Evolutionary conservation across 73 alveolate species (phyloP).

Genomic region (Paramecium sexaurelia): DNA sequence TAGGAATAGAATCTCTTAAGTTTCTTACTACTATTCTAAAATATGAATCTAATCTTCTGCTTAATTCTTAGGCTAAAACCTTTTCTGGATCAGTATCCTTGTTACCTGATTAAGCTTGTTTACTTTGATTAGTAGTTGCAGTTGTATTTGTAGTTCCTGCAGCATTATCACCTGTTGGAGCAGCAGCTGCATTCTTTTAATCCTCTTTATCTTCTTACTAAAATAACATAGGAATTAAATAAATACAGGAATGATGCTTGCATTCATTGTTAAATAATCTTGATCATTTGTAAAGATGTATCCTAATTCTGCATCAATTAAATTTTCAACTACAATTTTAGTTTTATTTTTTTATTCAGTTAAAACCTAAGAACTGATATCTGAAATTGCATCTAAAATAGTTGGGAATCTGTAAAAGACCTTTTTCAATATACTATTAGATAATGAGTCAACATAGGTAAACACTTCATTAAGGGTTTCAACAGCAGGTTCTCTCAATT

Average conservation of each 20-base stretch:
- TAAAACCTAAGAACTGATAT: constrained; percentile 57
- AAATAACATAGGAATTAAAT: not conserved
- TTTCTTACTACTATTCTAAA: constrained; percentile 90
- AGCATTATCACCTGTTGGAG: constrained; percentile 55
- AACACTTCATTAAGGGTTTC: constrained; percentile 77
- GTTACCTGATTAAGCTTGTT: constrained; percentile 53
- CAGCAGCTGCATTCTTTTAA: not conserved
- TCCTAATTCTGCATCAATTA: constrained; percentile 76
- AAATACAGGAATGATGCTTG: constrained; percentile 57
- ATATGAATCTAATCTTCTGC: constrained; percentile 91
- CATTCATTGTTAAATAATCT: constrained; percentile 68
- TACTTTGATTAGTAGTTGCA: not conserved
- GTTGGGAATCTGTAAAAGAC: constrained; percentile 84
- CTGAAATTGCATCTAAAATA: constrained; percentile 76
- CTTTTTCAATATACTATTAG: constrained; percentile 71
- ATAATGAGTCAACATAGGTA: constrained; percentile 72
- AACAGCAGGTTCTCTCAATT: constrained; percentile 83
- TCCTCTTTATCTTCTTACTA: constrained; percentile 61
- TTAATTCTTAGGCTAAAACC: constrained; percentile 85
- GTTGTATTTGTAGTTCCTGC: constrained; percentile 2
- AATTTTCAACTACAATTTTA: constrained; percentile 56
- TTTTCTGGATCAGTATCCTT: constrained; percentile 76
- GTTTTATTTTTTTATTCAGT: constrained; percentile 50
- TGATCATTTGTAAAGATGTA: constrained; percentile 76
- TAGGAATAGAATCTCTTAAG: constrained; percentile 95